A percentile compares a stretch with the other conserved stretches of the same genome.
Conservation (phyloP, 441 rosid genomes). For the Corymbia citriodora region DNA sequence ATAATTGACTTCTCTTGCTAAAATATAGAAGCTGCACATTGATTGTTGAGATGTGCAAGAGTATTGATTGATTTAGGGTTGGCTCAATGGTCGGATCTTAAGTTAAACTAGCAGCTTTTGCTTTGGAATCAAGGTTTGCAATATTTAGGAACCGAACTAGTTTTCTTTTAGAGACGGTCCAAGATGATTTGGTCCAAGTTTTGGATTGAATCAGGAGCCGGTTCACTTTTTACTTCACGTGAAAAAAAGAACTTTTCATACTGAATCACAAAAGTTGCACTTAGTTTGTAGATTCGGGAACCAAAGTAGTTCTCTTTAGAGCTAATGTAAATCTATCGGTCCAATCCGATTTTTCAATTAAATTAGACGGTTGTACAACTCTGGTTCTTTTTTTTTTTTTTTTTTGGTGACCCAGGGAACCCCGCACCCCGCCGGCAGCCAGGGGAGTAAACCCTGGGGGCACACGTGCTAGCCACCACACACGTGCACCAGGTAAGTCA, state of each 20-base stretch:
- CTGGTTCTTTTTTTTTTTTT: not conserved
- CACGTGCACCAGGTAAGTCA: too few relatives aligned
- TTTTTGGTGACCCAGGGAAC: too few relatives aligned
- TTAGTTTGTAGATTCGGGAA: too few relatives aligned
- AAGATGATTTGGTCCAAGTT: too few relatives aligned
- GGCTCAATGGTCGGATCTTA: fast-evolving
- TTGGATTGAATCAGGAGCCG: too few relatives aligned
- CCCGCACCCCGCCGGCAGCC: too few relatives aligned
- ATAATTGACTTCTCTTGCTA: too few relatives aligned
- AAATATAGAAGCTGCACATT: not conserved
- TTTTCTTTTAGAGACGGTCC: too few relatives aligned
- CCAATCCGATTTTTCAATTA: not conserved
- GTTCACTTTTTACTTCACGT: too few relatives aligned
- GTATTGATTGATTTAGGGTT: fast-evolving
- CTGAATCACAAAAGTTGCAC: not conserved
- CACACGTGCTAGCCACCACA: too few relatives aligned
- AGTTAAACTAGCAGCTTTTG: fast-evolving
- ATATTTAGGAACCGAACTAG: too few relatives aligned
- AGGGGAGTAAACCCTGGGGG: too few relatives aligned
- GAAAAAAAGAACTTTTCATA: not conserved
- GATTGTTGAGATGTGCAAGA: not conserved
- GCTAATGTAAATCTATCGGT: not conserved
- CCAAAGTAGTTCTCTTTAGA: not conserved
- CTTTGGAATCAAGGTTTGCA: not conserved
- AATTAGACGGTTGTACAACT: not conserved